Conservation (phyloP, 2,329 filamentous ascomycete species). For the Onygenales sp. region DNA sequence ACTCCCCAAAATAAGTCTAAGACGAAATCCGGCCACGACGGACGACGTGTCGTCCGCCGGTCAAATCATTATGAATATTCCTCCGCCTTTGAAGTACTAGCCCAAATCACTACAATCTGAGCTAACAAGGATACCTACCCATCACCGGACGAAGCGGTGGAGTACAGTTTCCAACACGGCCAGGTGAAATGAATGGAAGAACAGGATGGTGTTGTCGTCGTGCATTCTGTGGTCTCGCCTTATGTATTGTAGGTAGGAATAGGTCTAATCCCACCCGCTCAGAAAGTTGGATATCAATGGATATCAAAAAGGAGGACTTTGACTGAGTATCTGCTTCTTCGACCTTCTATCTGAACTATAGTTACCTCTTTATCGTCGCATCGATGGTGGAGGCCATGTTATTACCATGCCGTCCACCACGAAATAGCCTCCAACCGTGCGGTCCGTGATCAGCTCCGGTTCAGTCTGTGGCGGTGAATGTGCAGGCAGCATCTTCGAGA, state of each 20-base stretch:
- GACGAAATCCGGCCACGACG: no score
- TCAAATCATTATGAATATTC: no score
- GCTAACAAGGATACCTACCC: slow-evolving; percentile 23
- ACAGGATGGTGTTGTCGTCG: slow-evolving; percentile 48
- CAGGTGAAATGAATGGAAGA: slow-evolving; percentile 48
- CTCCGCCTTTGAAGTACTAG: no score
- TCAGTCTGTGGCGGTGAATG: not conserved
- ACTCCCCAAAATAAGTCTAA: no score
- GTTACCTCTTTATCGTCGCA: slow-evolving; percentile 6
- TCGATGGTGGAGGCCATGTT: slow-evolving; percentile 6
- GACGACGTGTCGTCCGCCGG: no score
- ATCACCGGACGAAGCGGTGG: slow-evolving; percentile 41
- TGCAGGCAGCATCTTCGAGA: not conserved
- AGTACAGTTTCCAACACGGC: slow-evolving; percentile 42
- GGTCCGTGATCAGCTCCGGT: not conserved
- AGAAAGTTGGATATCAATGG: not conserved
- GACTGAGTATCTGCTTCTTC: slow-evolving; percentile 46
- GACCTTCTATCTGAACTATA: slow-evolving; percentile 49
- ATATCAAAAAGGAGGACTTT: not conserved
- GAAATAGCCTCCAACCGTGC: slow-evolving; percentile 6
- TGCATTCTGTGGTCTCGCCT: slow-evolving; percentile 23
- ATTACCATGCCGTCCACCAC: slow-evolving; percentile 7
- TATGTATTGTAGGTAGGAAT: slow-evolving; percentile 44
- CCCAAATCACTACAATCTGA: not conserved
- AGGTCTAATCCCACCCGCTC: not conserved